Percentiles rank a stretch among this genome's conserved stretches.
Conservation (phyloP, 2,329 filamentous ascomycete species). For the Diaporthe vaccinii region DNA sequence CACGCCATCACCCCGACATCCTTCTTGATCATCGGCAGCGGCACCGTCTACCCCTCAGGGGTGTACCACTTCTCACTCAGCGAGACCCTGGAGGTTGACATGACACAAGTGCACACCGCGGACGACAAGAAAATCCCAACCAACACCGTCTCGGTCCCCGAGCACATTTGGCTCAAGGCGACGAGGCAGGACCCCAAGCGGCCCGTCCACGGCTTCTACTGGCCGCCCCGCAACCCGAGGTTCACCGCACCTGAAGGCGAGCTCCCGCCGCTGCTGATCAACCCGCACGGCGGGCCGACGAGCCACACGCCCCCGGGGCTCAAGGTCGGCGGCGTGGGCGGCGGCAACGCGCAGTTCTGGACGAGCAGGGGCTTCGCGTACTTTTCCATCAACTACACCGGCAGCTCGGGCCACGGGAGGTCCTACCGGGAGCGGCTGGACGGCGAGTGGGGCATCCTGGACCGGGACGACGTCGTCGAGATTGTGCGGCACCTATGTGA, state of each 20-base stretch:
- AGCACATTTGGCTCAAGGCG: slow-evolving; percentile 50
- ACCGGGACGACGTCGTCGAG: slow-evolving; percentile 64
- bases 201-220: slow-evolving; percentile 61
- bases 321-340: slow-evolving; percentile 47
- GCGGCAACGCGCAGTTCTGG: slow-evolving; percentile 60
- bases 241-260: slow-evolving; percentile 54
- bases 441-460: slow-evolving; percentile 63
- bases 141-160: slow-evolving; percentile 52
- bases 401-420: slow-evolving; percentile 64
- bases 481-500: slow-evolving; percentile 58
- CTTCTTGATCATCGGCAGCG: slow-evolving; percentile 54
- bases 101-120: slow-evolving; percentile 48
- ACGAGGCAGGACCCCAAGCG: slow-evolving; percentile 46
- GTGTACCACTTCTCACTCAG: slow-evolving; percentile 53
- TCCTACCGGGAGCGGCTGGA: slow-evolving; percentile 64
- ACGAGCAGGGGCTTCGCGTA: slow-evolving; percentile 67
- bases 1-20: slow-evolving; percentile 50
- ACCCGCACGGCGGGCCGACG: slow-evolving; percentile 67
- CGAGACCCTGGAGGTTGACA: slow-evolving; percentile 36
- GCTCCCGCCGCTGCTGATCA: slow-evolving; percentile 64
- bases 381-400: slow-evolving; percentile 65
- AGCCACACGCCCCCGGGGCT: slow-evolving; percentile 58
- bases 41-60: slow-evolving; percentile 46
- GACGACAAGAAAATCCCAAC: slow-evolving; percentile 49
- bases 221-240: slow-evolving; percentile 61